A percentile compares a stretch with the other conserved stretches of the same genome.
Evolutionary conservation across 345 rosid genomes (phyloP).

Genomic region (Corchorus olitorius): DNA sequence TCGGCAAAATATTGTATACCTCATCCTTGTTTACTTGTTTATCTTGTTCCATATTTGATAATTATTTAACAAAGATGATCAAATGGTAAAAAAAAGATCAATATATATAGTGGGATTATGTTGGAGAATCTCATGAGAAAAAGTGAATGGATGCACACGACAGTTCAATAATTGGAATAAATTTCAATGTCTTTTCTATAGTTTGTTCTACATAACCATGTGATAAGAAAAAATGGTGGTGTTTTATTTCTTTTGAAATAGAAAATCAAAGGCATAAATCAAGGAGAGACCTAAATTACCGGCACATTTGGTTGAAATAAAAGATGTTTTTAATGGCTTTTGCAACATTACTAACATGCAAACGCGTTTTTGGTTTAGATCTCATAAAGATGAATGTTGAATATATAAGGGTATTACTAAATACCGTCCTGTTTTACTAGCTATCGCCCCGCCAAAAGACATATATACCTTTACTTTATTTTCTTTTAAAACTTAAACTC

Average conservation of each 20-base stretch:
- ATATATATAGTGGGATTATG: conserved; percentile 5
- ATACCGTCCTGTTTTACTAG: too few relatives aligned
- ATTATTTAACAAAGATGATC: neutral
- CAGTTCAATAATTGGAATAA: neutral
- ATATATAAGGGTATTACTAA: too few relatives aligned
- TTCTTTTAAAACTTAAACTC: too few relatives aligned
- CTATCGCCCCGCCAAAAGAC: too few relatives aligned
- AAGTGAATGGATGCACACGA: neutral
- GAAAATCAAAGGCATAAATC: conserved; percentile 23
- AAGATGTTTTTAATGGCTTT: neutral
- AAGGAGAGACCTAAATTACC: neutral
- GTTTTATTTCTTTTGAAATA: neutral
- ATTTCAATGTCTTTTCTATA: neutral
- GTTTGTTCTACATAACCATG: conserved; percentile 8
- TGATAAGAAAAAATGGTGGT: neutral
- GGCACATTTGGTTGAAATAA: neutral
- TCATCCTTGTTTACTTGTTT: too few relatives aligned
- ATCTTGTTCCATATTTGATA: too few relatives aligned
- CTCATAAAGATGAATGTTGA: neutral
- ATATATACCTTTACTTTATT: too few relatives aligned
- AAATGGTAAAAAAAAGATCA: neutral
- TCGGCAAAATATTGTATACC: too few relatives aligned
- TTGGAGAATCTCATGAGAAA: neutral
- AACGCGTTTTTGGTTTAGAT: conserved; percentile 7
- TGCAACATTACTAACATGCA: neutral